Conservation (phyloP, 2,329 filamentous ascomycete species). For the Cytospora schulzeri region DNA sequence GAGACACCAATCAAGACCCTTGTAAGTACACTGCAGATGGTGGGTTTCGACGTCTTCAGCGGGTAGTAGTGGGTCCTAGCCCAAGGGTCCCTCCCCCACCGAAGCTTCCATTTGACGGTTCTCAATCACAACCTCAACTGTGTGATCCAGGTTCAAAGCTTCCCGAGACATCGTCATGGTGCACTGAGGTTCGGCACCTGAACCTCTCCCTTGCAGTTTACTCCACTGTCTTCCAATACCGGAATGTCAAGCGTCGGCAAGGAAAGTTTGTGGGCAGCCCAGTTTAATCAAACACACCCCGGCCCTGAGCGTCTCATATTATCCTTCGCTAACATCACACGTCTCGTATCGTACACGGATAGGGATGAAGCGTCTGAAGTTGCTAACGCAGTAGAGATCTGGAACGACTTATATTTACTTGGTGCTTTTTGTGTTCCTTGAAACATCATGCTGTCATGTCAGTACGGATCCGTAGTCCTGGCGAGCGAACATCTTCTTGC, state of each 20-base stretch:
- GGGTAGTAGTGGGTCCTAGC: not conserved
- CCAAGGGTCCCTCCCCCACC: not conserved
- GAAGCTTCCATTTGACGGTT: no score
- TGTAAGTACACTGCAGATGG: not conserved
- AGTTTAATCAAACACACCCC: conserved; percentile 20
- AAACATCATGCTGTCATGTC: conserved; percentile 4
- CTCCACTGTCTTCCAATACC: not conserved
- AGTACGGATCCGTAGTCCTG: not conserved
- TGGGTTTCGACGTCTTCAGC: no score
- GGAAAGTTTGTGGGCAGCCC: not conserved
- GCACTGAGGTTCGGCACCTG: not conserved
- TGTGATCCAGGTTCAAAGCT: conserved; percentile 3
- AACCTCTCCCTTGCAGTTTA: no score
- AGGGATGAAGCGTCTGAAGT: not conserved
- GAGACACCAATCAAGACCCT: conserved; percentile 15
- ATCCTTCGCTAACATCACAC: conserved; percentile 21
- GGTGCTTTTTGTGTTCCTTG: not conserved
- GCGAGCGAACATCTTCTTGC: conserved; percentile 1
- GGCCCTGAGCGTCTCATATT: conserved; percentile 23
- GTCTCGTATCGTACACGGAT: conserved; percentile 16
- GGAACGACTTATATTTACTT: not conserved
- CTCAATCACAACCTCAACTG: not conserved
- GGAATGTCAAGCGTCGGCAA: no score
- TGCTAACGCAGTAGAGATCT: not conserved
- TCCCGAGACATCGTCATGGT: no score